Evolutionary conservation across 495 filamentous ascomycete genomes (phyloP), one percentile per base, ranked within the genome.

Genomic region (Penicillium canescens): DNA sequence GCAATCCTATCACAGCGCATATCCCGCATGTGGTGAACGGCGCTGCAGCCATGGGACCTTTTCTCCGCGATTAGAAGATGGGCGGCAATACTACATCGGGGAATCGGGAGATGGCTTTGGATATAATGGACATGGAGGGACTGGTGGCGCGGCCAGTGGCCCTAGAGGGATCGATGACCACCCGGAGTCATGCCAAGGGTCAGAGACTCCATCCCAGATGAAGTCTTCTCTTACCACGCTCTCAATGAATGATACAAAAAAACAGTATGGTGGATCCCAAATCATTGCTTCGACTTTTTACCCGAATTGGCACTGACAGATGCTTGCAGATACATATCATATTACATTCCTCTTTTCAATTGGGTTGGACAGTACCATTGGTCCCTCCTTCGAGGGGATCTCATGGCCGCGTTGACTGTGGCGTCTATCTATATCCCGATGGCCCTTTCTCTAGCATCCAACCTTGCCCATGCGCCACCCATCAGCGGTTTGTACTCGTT

Each of bases 391-490:
- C 80, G 86, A 58, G 94, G 95, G 28, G 94, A 99, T 72, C 76
- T 97, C 28, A 77, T 92, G 9, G 92, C 94, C 11, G 80, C 89
- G 41, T 68, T 98, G 47, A 97, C 94, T 2, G 86, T 99, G 72
- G 91, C 93, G 1, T 96, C 92, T 12, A 92, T 99, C 75, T 99
- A 99, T 63, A 89, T 99, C 35, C 94, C 94, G 23, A 97, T 99
- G 93, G 86, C 93, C 0, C 81, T 99, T 24, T 97, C 92, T 4
- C 81, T 92, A 53, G 91, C 93, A n/a, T 84, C 88, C 24, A 99
- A 98, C 68, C 84, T 99, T 36, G 94, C 87, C 6, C 93, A 98
- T 62, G 84, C 96, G 13, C 92, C 93, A 8, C 86, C 94, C 0
- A 91, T 98, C 70, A 91, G 96, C 64, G 94, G 94, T n/a, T 79